Conservation (phyloP, 2,329 filamentous ascomycete species). For the Penicillium sclerotiorum region DNA sequence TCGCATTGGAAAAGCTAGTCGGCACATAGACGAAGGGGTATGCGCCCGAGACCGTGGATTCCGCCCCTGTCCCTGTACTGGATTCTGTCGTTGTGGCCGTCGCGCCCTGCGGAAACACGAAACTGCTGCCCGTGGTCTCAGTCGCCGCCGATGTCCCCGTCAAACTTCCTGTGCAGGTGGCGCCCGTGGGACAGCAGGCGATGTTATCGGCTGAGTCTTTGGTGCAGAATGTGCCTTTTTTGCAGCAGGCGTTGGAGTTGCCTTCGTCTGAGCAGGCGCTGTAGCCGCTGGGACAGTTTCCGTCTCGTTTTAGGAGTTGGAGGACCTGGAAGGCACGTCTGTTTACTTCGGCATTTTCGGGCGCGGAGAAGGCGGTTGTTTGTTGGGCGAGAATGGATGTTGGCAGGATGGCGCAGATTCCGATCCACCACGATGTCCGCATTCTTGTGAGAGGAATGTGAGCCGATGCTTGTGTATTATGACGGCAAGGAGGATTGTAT, state of each 20-base stretch:
- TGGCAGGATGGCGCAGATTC: constrained; percentile 33
- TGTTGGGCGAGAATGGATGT: constrained; percentile 34
- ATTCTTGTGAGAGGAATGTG: constrained; percentile 34
- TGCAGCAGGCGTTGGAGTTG: constrained; percentile 60
- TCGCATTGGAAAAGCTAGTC: constrained; percentile 55
- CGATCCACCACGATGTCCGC: constrained; percentile 37
- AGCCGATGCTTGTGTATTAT: not conserved
- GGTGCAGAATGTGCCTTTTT: constrained; percentile 55
- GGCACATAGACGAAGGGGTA: constrained; percentile 58
- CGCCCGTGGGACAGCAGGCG: constrained; percentile 63
- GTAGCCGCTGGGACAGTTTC: constrained; percentile 56
- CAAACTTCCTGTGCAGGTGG: constrained; percentile 61
- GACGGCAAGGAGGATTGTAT: not conserved
- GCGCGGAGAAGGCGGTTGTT: constrained; percentile 33
- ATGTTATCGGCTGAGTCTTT: constrained; percentile 60
- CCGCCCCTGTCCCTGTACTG: constrained; percentile 30
- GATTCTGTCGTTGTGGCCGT: constrained; percentile 30
- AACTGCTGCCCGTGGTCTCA: constrained; percentile 29
- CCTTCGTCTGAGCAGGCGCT: constrained; percentile 56
- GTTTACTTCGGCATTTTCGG: constrained; percentile 24
- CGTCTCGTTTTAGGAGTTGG: constrained; percentile 34
- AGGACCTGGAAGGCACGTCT: constrained; percentile 35
- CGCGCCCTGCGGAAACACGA: constrained; percentile 39
- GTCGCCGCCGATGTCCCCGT: constrained; percentile 27
- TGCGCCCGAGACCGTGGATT: constrained; percentile 51